Base-by-base conservation (phyloP, 2,329 filamentous ascomycete species). In the Byssoonygena ceratinophila region DNA sequence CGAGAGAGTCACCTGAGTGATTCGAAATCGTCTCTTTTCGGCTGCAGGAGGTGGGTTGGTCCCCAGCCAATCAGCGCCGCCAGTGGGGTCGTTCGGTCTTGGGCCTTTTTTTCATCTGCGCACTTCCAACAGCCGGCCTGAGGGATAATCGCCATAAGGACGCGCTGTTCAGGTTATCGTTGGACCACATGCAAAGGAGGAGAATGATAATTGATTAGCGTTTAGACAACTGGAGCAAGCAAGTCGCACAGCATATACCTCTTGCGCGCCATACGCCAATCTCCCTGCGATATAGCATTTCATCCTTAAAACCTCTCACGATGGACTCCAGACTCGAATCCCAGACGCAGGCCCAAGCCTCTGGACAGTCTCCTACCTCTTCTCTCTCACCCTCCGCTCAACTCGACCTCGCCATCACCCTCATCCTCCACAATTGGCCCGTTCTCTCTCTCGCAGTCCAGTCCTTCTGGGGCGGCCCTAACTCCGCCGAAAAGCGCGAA, bases 371-470 rank as follows among this genome's bases (percentile, higher is more conserved):
- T 12, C 20, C 50, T 22, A 29, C 31, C 14, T 23, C n/a, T n/a
- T n/a, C 55, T 1, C 45, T 54, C 14, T 56, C 55, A 14, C 46
- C 77, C 61, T 77, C 83, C 64, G 70, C 76, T 59, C 77, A 81
- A 63, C 87, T 97, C 73, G 92, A 97, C 67, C 84, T 92, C 63
- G 85, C 82, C 64, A 84, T 96, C 61, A 88, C 87, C 66, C 84
- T 92, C 66, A 74, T 84, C 40, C 81, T 98, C 59, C 82, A 90
- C 73, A 80, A 86, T 64, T 98, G 92, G 92, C 83, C 85, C 6
- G 84, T 87, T 29, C 83, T 98, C 51, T 85, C 84, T 46, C 82
- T 95, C 64, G 88, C 92, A 44, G 87, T 96, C 41, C 80, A 86
- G 66, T 88, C 87, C 68, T 77, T 81, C 71, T 95, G 90, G 85